Evolutionary conservation across 345 rosid genomes (phyloP).

Genomic region (Arabis alpina): DNA sequence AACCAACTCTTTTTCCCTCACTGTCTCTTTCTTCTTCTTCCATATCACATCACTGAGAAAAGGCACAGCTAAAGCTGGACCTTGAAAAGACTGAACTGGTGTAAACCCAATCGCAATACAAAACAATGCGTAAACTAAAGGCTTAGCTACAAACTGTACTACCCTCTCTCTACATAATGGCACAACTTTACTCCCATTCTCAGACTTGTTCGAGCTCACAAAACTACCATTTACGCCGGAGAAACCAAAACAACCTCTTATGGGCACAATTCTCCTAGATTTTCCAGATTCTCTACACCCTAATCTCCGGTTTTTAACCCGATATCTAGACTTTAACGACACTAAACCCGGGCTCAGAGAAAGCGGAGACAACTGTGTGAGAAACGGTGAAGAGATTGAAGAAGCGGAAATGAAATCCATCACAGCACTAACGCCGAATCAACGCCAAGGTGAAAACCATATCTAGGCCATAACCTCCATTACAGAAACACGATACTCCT

Average conservation of each 20-base stretch:
- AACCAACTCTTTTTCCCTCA: constrained; percentile 46
- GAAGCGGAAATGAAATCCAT: constrained; percentile 60
- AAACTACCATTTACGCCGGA: constrained; percentile 39
- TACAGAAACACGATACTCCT: not conserved
- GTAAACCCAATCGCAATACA: constrained; percentile 70
- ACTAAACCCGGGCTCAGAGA: constrained; percentile 26
- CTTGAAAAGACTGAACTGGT: constrained; percentile 51
- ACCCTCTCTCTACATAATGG: constrained; percentile 25
- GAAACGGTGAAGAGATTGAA: constrained; percentile 40
- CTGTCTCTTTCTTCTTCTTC: constrained; percentile 42
- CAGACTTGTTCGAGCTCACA: constrained; percentile 28
- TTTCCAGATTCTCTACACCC: constrained; percentile 25
- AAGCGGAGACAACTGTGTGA: constrained; percentile 46
- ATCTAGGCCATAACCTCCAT: constrained; percentile 23
- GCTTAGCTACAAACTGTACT: constrained; percentile 49
- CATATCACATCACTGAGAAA: constrained; percentile 47
- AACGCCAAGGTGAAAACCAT: constrained; percentile 6
- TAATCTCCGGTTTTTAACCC: constrained; percentile 36
- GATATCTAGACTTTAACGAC: constrained; percentile 41
- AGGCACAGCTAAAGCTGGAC: constrained; percentile 60
- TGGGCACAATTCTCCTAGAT: constrained; percentile 28
- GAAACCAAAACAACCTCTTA: constrained; percentile 36
- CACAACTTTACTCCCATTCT: constrained; percentile 13
- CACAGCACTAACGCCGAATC: constrained; percentile 24
- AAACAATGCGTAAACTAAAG: constrained; percentile 55